Conservation (phyloP, 768 basidiomycete genomes). For the Trametes cubensis region DNA sequence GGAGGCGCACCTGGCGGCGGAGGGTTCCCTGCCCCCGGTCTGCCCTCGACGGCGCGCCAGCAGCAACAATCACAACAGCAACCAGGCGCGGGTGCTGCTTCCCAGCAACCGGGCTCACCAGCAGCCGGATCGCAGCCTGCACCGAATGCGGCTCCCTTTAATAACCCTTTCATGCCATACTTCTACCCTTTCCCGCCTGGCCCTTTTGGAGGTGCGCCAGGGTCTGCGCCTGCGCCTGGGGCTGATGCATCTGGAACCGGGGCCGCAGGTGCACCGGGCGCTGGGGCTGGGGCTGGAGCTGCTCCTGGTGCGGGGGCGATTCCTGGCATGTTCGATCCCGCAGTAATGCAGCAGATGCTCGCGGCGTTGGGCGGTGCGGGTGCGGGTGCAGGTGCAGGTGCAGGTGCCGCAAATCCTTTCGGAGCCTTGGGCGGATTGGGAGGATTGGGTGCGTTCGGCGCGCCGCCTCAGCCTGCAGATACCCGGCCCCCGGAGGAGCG, state of each 20-base stretch:
- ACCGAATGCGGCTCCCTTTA: neutral
- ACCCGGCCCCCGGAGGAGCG: conserved; percentile 85
- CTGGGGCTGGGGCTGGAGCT: conserved; percentile 30
- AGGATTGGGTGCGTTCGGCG: conserved; percentile 33
- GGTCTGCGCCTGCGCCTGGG: conserved; percentile 28
- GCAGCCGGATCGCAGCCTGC: conserved; percentile 15
- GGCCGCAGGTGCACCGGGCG: conserved; percentile 24
- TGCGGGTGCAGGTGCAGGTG: conserved; percentile 21
- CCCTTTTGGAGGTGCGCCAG: conserved; percentile 7
- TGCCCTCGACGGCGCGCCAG: conserved; percentile 42
- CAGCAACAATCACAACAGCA: conserved; percentile 30
- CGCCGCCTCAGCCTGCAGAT: conserved; percentile 57
- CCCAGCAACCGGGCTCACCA: conserved; percentile 3
- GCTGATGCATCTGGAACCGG: conserved; percentile 3
- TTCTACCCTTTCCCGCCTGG: conserved; percentile 29
- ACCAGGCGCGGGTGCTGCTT: conserved; percentile 17
- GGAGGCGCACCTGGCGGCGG: conserved; percentile 30
- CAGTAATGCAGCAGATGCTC: conserved; percentile 46
- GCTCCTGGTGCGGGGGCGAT: conserved; percentile 33
- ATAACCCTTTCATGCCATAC: neutral
- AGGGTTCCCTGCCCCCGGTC: conserved; percentile 64
- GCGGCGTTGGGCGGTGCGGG: conserved; percentile 37
- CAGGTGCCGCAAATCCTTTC: conserved; percentile 34
- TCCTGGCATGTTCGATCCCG: conserved; percentile 44
- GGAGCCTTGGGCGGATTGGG: conserved; percentile 26